These are phyloP conservation scores for Xylariaceae sp. DNA, from an alignment of 2,329 filamentous ascomycete species.

Conservation along the genomic window DNA sequence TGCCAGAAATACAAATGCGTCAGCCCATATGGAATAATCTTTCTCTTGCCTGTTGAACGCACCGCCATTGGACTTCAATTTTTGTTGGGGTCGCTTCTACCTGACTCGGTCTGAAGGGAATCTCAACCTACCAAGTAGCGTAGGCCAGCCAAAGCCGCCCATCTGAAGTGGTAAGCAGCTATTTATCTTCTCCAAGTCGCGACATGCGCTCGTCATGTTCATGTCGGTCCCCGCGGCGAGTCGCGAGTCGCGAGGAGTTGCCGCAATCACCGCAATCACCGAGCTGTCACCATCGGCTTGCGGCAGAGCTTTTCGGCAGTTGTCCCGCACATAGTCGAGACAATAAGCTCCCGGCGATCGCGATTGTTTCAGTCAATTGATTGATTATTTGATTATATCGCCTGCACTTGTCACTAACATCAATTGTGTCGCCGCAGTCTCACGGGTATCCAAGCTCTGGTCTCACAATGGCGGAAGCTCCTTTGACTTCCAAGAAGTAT, in stretches of 20 bases:
- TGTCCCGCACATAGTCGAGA: background rate
- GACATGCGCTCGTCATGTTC: background rate
- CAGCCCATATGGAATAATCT: background rate
- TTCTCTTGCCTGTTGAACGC: background rate
- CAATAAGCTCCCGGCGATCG: background rate
- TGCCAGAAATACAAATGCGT: background rate
- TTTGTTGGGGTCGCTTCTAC: background rate
- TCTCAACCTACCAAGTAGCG: background rate
- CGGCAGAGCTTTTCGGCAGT: background rate
- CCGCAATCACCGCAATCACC: too few relatives aligned
- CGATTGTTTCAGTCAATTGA: background rate
- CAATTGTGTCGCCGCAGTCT: background rate
- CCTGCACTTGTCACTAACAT: background rate
- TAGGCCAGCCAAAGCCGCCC: background rate
- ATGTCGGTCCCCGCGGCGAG: too few relatives aligned
- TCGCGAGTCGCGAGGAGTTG: too few relatives aligned
- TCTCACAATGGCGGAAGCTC: slow-evolving; percentile 35
- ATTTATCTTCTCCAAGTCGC: background rate
- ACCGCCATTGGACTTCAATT: background rate
- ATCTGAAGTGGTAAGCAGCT: background rate
- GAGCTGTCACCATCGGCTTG: background rate
- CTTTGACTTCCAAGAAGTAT: slow-evolving; percentile 55
- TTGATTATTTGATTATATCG: background rate
- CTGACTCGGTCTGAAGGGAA: background rate
- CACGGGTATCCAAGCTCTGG: background rate